Percentiles rank a stretch among this genome's conserved stretches.
Evolutionary conservation across 257 asterid species (phyloP).

Genomic region (Salvia splendens): DNA sequence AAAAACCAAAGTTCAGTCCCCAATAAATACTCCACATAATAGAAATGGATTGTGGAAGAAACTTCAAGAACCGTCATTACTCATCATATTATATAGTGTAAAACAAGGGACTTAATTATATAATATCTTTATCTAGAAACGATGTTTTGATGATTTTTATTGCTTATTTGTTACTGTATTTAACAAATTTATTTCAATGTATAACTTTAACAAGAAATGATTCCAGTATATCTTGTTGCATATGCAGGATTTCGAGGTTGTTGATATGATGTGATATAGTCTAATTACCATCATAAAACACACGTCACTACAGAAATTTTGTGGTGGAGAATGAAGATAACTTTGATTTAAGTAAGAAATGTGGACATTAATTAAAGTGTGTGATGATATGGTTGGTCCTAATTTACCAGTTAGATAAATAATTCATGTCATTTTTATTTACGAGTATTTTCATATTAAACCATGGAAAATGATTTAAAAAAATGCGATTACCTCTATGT

Average conservation of each 20-base stretch:
- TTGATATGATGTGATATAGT: constrained; percentile 23
- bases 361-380: neutral
- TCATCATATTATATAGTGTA: no score
- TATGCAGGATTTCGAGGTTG: constrained; percentile 18
- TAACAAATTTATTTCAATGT: no score
- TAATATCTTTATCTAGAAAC: no score
- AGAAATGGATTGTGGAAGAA: no score
- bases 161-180: no score
- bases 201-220: neutral
- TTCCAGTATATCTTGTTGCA: constrained; percentile 22
- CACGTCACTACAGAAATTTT: neutral
- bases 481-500: no score
- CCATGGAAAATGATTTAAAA: no score
- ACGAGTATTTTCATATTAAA: neutral
- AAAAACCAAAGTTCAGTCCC: no score
- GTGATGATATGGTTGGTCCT: constrained; percentile 32
- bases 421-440: neutral
- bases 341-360: neutral
- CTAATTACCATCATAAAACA: neutral
- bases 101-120: no score
- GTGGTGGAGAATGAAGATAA: neutral
- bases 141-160: no score
- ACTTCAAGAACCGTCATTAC: no score
- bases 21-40: no score
- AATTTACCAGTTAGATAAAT: neutral